Evolutionary conservation across 73 alveolate genomes (phyloP).

Genomic region (Stentor roeselii): DNA sequence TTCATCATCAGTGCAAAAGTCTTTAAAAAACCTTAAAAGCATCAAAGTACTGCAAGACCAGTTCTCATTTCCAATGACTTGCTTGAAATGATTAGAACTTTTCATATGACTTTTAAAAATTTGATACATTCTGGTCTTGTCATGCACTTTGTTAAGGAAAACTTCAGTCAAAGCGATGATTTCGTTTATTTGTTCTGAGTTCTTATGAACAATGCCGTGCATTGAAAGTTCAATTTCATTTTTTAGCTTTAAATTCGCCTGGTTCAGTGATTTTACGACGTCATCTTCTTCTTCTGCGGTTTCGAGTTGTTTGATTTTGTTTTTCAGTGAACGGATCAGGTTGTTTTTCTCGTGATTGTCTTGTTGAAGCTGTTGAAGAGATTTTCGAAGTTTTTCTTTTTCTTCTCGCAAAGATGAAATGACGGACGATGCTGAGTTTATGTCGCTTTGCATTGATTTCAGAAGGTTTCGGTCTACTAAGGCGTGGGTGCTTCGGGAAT

Average conservation of each 20-base stretch:
- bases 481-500: neutral
- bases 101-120: neutral
- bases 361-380: conserved; percentile 1
- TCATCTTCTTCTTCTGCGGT: neutral
- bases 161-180: neutral
- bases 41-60: neutral
- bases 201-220: neutral
- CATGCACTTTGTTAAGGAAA: neutral
- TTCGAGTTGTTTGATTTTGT: neutral
- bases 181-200: neutral
- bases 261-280: neutral
- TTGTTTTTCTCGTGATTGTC: neutral
- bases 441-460: neutral
- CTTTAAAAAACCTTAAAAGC: conserved; percentile 3
- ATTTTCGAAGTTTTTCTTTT: neutral
- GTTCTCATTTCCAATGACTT: neutral
- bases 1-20: neutral
- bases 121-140: neutral
- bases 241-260: neutral
- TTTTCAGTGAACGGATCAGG: neutral
- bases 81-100: neutral
- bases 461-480: neutral
- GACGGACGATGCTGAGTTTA: neutral
- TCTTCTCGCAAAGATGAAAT: neutral
- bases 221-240: neutral